Evolutionary conservation across 176 grass and related monocot species (phyloP), one percentile per base, ranked within the genome.

Genomic region (Areca catechu): DNA sequence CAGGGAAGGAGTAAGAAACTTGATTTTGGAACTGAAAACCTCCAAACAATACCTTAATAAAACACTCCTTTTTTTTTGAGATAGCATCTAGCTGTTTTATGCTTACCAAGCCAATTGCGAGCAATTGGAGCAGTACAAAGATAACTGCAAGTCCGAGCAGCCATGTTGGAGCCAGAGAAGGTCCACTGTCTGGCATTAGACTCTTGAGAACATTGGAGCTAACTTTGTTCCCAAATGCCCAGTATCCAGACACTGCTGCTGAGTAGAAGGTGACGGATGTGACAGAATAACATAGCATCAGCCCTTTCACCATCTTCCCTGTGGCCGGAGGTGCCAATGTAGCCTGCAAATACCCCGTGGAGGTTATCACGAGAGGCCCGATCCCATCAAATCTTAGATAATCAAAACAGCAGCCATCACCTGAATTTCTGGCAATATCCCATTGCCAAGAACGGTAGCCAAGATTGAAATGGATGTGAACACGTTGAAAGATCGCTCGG

Each of bases 401-500:
- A 12, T 43, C 0, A 14, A 10, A 10, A 3, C 14, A 43, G 34
- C 34, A 43, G 1, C 10, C 7, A 51, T 34, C 75, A 97, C 92
- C 79, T 97, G 92, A 37, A 97, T 97, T 82, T 97, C 92, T 24
- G 92, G 92, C 65, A 97, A 72, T 69, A 97, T 97, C 50, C 92
- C 92, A 7, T 97, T 97, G 21, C 92, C 92, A 47, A 88, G 91
- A 60, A 91, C 83, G 1, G 92, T 85, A 7, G 92, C 92, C 37
- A 97, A 77, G 67, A 97, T 97, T 50, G 86, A 88, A 67, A 97
- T 88, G 43, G 92, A 91, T 17, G 85, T 71, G 82, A 91, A 97
- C 56, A 75, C 80, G 68, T 91, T 67, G 15, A 88, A 82, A 34
- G 75, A 52, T 57, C 85, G 30, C 21, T 91, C 76, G 0, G 82